Evolutionary conservation across 192 early-diverging fungal genomes (phyloP).

Genomic region (Globomyces pollinis-pini): DNA sequence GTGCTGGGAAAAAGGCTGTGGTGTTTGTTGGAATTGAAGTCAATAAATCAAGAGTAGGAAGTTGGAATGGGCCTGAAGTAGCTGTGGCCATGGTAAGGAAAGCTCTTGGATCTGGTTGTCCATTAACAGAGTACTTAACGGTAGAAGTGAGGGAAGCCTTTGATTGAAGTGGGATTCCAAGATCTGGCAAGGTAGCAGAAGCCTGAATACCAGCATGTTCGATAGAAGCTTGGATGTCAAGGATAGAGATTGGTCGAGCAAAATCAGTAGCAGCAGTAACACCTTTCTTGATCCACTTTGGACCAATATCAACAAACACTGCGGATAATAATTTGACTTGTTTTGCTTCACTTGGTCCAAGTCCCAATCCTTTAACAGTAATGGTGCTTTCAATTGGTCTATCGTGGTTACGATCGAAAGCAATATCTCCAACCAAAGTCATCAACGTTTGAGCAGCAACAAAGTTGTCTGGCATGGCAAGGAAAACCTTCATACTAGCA

Average conservation of each 20-base stretch:
- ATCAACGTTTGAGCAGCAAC: background rate
- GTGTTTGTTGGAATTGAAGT: background rate
- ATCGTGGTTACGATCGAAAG: background rate
- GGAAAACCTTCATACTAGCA: too few relatives aligned
- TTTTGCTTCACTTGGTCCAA: background rate
- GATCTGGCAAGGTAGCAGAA: conserved; percentile 1
- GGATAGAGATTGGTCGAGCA: background rate
- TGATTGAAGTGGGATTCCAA: background rate
- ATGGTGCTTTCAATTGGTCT: background rate
- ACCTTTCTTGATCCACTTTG: background rate
- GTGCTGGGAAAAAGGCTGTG: background rate
- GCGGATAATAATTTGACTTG: background rate
- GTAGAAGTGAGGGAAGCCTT: background rate
- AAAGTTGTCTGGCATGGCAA: background rate
- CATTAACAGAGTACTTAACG: conserved; percentile 5
- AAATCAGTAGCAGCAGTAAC: background rate
- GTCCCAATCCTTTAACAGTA: background rate
- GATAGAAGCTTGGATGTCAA: conserved; percentile 1
- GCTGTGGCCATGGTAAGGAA: conserved; percentile 1
- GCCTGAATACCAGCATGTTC: conserved; percentile 3
- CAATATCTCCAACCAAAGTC: background rate
- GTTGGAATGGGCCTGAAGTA: background rate
- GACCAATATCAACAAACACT: background rate
- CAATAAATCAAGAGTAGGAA: background rate
- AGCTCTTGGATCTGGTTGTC: background rate